A percentile compares a stretch with the other conserved stretches of the same genome.
Conservation (phyloP, 371 early-diverging fungal species). For the Mortierella sp. region DNA sequence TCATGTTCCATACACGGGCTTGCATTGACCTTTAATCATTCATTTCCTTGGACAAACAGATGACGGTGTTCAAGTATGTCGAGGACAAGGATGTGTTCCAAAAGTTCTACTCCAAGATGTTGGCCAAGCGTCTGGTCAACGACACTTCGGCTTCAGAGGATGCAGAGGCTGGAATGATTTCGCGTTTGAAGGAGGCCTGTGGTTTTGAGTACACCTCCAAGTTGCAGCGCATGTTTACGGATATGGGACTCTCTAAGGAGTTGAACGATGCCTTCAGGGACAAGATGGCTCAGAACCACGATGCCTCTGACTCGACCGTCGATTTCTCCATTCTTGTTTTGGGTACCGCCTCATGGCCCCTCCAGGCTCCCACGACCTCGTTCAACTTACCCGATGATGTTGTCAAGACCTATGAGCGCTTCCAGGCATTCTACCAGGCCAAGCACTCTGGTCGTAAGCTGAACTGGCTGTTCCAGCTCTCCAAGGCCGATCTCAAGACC, state of each 20-base stretch:
- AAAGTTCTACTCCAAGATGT: constrained; percentile 90
- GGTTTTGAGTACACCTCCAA: constrained; percentile 94
- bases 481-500: constrained; percentile 91
- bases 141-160: constrained; percentile 86
- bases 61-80: constrained; percentile 90
- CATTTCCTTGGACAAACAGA: constrained; percentile 23
- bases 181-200: constrained; percentile 89
- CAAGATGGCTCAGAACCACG: constrained; percentile 59
- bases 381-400: constrained; percentile 90
- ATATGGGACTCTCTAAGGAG: constrained; percentile 89
- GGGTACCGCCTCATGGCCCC: constrained; percentile 93
- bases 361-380: constrained; percentile 78
- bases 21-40: neutral
- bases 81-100: constrained; percentile 97
- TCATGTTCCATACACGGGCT: neutral
- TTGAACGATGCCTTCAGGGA: constrained; percentile 81
- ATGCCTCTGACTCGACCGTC: constrained; percentile 63
- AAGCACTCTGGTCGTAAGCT: constrained; percentile 90
- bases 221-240: constrained; percentile 93
- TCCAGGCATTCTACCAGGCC: constrained; percentile 86
- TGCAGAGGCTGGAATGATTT: constrained; percentile 88
- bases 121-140: constrained; percentile 91
- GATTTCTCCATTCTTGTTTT: constrained; percentile 93
- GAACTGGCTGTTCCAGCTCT: constrained; percentile 93
- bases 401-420: constrained; percentile 82